These are phyloP conservation scores for Clathrus columnatus DNA, from an alignment of 768 basidiomycete species.

Conservation along the genomic window DNA sequence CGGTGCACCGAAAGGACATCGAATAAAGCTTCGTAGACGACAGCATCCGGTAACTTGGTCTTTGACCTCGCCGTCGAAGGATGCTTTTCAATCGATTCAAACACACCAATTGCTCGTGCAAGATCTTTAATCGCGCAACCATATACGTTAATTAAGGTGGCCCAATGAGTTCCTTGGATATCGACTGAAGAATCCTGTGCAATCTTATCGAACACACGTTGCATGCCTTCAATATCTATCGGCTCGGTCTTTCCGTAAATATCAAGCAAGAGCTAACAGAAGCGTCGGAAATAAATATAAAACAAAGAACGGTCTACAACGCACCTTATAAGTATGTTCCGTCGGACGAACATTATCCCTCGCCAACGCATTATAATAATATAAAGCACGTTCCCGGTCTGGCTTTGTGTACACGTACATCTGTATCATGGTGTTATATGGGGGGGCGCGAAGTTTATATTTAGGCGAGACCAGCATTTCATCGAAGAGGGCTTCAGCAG, in stretches of 20 bases:
- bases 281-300: conserved; percentile 3
- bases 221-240: conserved; percentile 63
- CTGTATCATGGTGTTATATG: conserved; percentile 99
- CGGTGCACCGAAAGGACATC: conserved; percentile 76
- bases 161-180: conserved; percentile 62
- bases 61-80: conserved; percentile 30
- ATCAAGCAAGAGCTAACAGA: conserved; percentile 70
- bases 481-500: conserved; percentile 73
- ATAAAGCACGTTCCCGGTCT: conserved; percentile 64
- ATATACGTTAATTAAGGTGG: conserved; percentile 80
- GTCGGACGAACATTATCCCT: conserved; percentile 60
- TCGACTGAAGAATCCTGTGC: conserved; percentile 36
- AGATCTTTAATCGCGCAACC: conserved; percentile 76
- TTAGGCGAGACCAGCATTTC: conserved; percentile 71
- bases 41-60: conserved; percentile 56
- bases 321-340: conserved; percentile 89
- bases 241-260: conserved; percentile 83
- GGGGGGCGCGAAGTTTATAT: conserved; percentile 86
- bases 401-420: conserved; percentile 88
- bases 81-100: conserved; percentile 61
- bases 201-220: conserved; percentile 56
- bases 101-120: conserved; percentile 63
- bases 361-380: conserved; percentile 63
- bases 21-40: conserved; percentile 85
- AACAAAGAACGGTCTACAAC: conserved; percentile 12